These are phyloP conservation scores for Suillus sp. DNA, from an alignment of 768 basidiomycete genomes.

Conservation along the genomic window DNA sequence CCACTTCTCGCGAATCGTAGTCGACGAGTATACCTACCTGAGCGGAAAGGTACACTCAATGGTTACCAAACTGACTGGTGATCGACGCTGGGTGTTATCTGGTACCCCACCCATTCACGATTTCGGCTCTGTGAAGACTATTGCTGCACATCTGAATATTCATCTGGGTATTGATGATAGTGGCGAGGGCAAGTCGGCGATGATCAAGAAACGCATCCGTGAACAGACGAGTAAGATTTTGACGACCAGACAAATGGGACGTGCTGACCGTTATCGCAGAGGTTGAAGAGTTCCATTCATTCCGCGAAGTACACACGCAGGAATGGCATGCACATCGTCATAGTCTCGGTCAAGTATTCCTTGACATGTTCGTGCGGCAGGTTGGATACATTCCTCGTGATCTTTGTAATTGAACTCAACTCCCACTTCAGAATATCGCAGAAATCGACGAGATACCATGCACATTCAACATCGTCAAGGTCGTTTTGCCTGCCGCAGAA, in stretches of 20 bases:
- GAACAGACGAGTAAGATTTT: conserved; percentile 76
- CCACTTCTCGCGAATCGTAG: conserved; percentile 84
- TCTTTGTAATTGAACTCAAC: conserved; percentile 13
- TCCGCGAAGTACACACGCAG: conserved; percentile 88
- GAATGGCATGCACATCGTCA: conserved; percentile 94
- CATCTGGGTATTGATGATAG: conserved; percentile 93
- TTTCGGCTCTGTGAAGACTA: conserved; percentile 88
- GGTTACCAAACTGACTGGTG: conserved; percentile 73
- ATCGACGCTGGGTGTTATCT: conserved; percentile 93
- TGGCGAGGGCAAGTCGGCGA: conserved; percentile 71
- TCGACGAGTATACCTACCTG: conserved; percentile 95
- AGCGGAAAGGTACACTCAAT: conserved; percentile 78
- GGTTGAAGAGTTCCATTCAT: conserved; percentile 94
- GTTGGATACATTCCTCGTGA: conserved; percentile 40
- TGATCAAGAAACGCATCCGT: conserved; percentile 76
- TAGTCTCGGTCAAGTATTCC: conserved; percentile 76
- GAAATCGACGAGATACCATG: conserved; percentile 96
- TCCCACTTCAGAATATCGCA: conserved; percentile 71
- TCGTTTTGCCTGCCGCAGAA: conserved; percentile 88
- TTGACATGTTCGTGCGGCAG: conserved; percentile 84
- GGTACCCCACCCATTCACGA: conserved; percentile 94
- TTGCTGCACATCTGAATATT: conserved; percentile 84
- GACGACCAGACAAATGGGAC: conserved; percentile 3
- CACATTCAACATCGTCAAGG: conserved; percentile 58
- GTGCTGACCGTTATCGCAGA: conserved; percentile 45